Conservation (phyloP, 2,329 filamentous ascomycete species). For the Lecanicillium sp. region DNA sequence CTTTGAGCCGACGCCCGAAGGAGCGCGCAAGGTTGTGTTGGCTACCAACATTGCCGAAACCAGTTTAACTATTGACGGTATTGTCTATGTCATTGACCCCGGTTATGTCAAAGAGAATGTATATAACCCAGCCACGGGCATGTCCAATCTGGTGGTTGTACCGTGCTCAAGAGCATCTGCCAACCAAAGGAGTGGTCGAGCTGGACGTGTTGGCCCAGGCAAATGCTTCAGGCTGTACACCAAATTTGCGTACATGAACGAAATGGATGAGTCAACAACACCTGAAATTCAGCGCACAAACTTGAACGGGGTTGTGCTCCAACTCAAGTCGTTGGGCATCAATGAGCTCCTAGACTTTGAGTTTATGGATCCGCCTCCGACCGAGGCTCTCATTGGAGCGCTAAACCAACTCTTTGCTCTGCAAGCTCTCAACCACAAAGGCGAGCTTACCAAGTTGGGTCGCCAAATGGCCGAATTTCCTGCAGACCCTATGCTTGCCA, state of each 20-base stretch:
- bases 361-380: slow-evolving; percentile 89
- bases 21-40: slow-evolving; percentile 81
- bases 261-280: slow-evolving; percentile 84
- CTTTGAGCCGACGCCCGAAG: slow-evolving; percentile 84
- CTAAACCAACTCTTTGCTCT: slow-evolving; percentile 88
- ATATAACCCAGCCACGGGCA: slow-evolving; percentile 84
- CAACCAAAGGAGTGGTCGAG: slow-evolving; percentile 86
- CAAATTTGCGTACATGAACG: slow-evolving; percentile 88
- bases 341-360: slow-evolving; percentile 91
- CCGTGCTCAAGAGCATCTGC: slow-evolving; percentile 88
- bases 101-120: slow-evolving; percentile 95
- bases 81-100: slow-evolving; percentile 91
- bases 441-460: slow-evolving; percentile 82
- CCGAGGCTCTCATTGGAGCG: slow-evolving; percentile 80
- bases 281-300: slow-evolving; percentile 92
- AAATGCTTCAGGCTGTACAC: slow-evolving; percentile 94
- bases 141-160: slow-evolving; percentile 85
- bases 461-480: slow-evolving; percentile 95
- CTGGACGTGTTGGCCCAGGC: slow-evolving; percentile 83
- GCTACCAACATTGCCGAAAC: slow-evolving; percentile 98
- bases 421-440: slow-evolving; percentile 80
- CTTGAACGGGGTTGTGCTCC: slow-evolving; percentile 73
- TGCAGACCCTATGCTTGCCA: slow-evolving; percentile 84
- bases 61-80: slow-evolving; percentile 88
- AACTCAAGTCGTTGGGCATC: slow-evolving; percentile 84